Evolutionary conservation across 2,329 filamentous ascomycete genomes (phyloP).

Genomic region (Talaromyces sp.): DNA sequence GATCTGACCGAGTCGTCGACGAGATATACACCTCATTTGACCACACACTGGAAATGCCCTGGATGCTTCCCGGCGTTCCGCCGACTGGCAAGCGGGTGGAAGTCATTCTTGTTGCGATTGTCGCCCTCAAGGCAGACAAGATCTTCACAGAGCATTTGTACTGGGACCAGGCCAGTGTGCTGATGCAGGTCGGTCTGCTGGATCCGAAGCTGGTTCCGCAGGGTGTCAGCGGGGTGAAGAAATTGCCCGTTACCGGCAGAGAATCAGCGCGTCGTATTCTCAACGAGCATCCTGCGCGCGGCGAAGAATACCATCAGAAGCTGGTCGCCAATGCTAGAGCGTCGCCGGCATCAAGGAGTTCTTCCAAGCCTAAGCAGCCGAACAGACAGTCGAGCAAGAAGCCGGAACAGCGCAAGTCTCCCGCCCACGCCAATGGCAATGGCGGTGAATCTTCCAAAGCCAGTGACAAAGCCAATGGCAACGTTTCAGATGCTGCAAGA

Average conservation of each 20-base stretch:
- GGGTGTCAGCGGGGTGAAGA: slow-evolving; percentile 33
- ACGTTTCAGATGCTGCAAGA: background rate
- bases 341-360: background rate
- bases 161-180: slow-evolving; percentile 57
- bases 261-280: slow-evolving; percentile 36
- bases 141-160: slow-evolving; percentile 55
- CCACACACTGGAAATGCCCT: slow-evolving; percentile 51
- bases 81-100: slow-evolving; percentile 54
- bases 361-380: background rate
- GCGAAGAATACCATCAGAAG: slow-evolving; percentile 29
- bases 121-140: slow-evolving; percentile 48
- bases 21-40: slow-evolving; percentile 53
- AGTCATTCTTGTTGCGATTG: slow-evolving; percentile 51
- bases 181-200: slow-evolving; percentile 53
- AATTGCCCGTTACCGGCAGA: slow-evolving; percentile 34
- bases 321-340: slow-evolving; percentile 14
- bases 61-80: slow-evolving; percentile 54
- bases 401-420: slow-evolving; percentile 1
- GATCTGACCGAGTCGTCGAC: slow-evolving; percentile 55
- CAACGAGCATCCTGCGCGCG: slow-evolving; percentile 30
- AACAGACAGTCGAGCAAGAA: background rate
- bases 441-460: slow-evolving; percentile 2
- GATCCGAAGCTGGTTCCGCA: slow-evolving; percentile 51
- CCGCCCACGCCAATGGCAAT: background rate
- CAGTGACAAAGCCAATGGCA: background rate